These are phyloP conservation scores for Lolium rigidum DNA, from an alignment of 176 grass and related monocot genomes.

Conservation along the genomic window DNA sequence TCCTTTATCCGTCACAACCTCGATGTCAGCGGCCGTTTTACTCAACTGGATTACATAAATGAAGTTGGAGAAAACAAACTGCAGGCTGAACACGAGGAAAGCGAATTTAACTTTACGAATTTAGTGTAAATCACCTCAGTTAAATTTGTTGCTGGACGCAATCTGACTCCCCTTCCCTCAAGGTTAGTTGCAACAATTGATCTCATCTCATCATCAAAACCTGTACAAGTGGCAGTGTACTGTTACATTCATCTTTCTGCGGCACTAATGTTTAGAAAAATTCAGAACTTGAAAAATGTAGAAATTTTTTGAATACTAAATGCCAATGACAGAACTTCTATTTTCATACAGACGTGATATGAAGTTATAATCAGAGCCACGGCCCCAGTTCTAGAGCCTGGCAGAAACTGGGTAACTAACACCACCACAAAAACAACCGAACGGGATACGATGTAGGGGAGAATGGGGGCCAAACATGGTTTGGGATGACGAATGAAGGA, in stretches of 20 bases:
- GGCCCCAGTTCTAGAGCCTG: background rate
- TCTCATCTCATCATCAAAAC: conserved; percentile 98
- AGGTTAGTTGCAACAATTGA: conserved; percentile 85
- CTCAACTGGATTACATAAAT: conserved; percentile 69
- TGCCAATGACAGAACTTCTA: background rate
- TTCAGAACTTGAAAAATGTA: background rate
- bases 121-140: conserved; percentile 59
- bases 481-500: background rate
- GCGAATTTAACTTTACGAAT: background rate
- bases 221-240: conserved; percentile 50
- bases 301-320: background rate
- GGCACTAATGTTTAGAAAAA: background rate
- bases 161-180: conserved; percentile 80
- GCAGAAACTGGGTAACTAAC: background rate
- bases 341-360: background rate
- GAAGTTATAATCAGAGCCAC: background rate
- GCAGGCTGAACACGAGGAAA: background rate
- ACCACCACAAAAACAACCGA: background rate
- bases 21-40: conserved; percentile 78
- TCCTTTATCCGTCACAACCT: conserved; percentile 81
- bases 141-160: conserved; percentile 75
- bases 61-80: conserved; percentile 16
- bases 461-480: background rate
- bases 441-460: background rate
- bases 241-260: background rate